These are phyloP conservation scores for Entophlyctis luteolus DNA, from an alignment of 192 early-diverging fungal species.

Conservation along the genomic window DNA sequence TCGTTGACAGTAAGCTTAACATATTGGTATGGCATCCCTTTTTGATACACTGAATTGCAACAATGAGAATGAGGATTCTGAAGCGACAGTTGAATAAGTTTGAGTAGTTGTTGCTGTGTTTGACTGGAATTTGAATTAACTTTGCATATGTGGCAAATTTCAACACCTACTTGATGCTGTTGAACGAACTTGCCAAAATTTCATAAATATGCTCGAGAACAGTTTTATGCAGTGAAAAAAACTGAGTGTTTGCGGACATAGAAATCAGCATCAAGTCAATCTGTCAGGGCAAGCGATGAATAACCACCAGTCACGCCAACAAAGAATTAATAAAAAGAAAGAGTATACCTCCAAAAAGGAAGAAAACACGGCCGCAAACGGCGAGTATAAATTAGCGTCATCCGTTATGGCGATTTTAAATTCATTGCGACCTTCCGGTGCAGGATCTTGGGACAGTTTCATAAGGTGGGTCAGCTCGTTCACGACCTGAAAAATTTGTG, in stretches of 20 bases:
- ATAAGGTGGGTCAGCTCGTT: not conserved
- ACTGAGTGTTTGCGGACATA: not conserved
- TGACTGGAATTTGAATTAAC: not conserved
- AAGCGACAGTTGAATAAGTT: not conserved
- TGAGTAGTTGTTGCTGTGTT: not conserved
- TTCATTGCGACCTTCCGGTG: not conserved
- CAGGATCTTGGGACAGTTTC: not conserved
- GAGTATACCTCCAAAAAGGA: not conserved
- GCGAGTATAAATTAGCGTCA: not conserved
- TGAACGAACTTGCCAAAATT: not conserved
- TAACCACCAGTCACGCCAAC: not conserved
- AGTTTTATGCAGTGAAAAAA: not conserved
- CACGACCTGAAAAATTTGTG: not conserved
- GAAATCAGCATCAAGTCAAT: not conserved
- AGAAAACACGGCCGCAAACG: not conserved
- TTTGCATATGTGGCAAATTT: not conserved
- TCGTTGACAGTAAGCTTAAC: not conserved
- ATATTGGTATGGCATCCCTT: not conserved
- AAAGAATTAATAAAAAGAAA: not conserved
- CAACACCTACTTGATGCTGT: not conserved
- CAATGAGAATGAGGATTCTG: not conserved
- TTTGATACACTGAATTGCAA: not conserved
- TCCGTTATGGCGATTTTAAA: not conserved
- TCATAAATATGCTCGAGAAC: not conserved
- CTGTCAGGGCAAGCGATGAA: not conserved